Evolutionary conservation across 176 grass and related monocot genomes (phyloP), one percentile per base, ranked within the genome.

Genomic region (Zea mays): DNA sequence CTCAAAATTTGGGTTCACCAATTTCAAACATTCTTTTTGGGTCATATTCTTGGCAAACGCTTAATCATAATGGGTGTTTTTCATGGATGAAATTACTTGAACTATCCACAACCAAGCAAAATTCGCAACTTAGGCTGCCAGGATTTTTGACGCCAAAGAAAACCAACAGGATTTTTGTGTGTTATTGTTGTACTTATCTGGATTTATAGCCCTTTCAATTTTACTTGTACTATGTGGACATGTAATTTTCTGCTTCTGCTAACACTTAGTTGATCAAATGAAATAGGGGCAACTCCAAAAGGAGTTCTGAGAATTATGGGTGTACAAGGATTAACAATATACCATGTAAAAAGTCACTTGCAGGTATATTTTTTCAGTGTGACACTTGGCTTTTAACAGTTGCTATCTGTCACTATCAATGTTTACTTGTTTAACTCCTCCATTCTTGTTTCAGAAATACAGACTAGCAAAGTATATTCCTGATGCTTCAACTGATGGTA

Each of bases 291-390:
- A 35, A 99, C 96, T 68, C 96, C 96, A 38, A 99, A 99, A 92
- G 96, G 96, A 68, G 92, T 99, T 80, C 56, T 99, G 37, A 92
- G 85, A 76, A 75, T 92, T 54, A 99, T 99, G 96, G 92, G 92
- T 75, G 92, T 90, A 41, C 67, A 58, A 65, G 87, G 90, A 68
- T 63, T 99, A 74, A 99, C 96, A 62, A 99, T 99, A 87, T 99
- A 95, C 58, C 96, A 99, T 79, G 90, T 99, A 38, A 99, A 99
- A 94, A 99, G 96, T 84, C 96, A 99, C 66, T 85, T 99, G 73
- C 96, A 99, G 92, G 96, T 99, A 92, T 15, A 61, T 79, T 87
- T 75, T 1, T 11, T 48, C 15, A 47, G 58, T 50, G 10, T 81
- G 38, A 46, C 44, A 67, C 47, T 80, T 74, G 10, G 3, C 34